Conservation (phyloP, 2,329 filamentous ascomycete genomes). For the Sphaerulina musiva region DNA sequence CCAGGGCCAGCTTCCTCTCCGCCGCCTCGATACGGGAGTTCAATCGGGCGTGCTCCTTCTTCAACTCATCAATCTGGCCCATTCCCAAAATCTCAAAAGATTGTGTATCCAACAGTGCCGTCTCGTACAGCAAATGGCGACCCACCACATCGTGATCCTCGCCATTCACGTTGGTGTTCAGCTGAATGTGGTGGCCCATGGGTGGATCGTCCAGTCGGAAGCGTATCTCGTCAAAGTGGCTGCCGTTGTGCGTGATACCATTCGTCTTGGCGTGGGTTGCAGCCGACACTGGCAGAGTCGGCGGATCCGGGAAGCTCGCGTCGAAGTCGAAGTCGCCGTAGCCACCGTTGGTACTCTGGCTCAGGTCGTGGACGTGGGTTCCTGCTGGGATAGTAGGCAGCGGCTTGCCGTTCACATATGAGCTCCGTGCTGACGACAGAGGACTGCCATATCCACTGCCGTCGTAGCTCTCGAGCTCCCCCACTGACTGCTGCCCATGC, state of each 20-base stretch:
- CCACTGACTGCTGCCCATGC: conserved; percentile 11
- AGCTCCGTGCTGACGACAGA: conserved; percentile 10
- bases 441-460: conserved; percentile 26
- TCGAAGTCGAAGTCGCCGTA: conserved; percentile 26
- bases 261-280: conserved; percentile 10
- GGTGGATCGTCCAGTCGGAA: conserved; percentile 21
- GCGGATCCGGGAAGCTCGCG: conserved; percentile 13
- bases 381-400: conserved; percentile 8
- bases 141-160: conserved; percentile 55
- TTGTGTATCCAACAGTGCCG: conserved; percentile 81
- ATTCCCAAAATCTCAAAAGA: conserved; percentile 79
- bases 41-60: conserved; percentile 73
- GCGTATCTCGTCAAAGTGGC: conserved; percentile 21
- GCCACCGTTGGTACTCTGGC: conserved; percentile 14
- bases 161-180: conserved; percentile 29
- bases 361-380: conserved; percentile 9
- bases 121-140: conserved; percentile 88
- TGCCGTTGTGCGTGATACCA: conserved; percentile 9
- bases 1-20: conserved; percentile 74
- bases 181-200: conserved; percentile 25
- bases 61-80: conserved; percentile 84
- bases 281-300: conserved; percentile 4
- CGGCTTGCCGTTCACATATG: conserved; percentile 13
- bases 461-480: conserved; percentile 27
- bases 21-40: conserved; percentile 73